Evolutionary conservation across 129 eudicot species (phyloP), one percentile per base, ranked within the genome.

Genomic region (Flaveria linearis): DNA sequence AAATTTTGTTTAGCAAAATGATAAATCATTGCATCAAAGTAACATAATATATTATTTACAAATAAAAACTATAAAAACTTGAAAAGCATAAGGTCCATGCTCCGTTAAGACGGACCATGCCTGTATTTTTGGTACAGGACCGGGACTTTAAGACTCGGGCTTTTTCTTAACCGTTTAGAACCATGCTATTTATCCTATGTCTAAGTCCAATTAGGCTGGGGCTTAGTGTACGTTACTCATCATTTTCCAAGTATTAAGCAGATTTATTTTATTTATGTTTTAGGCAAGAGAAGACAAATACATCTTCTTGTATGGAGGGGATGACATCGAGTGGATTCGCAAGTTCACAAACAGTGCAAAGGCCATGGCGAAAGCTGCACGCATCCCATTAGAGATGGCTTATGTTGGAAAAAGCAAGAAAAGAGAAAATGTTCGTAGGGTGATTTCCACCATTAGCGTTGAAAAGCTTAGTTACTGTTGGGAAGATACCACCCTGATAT

Each of bases 261-360:
- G 17, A 25, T 61, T 5, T 26, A 61, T 9, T 13, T 61, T n/a
- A n/a, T n/a, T n/a, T 8, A 61, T 61, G 42, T 61, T 18, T 58
- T 68, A 88, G 93, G 69, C 82, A 57, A 74, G 64, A 53, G 88
- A 84, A 0, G 84, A 77, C 4, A 86, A 78, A 74, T 84, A 78
- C 85, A 84, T 84, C 9, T 84, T 84, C 68, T 70, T 88, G 85
- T 88, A 86, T 5, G 93, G 90, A 71, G 93, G 93, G n/a, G 93
- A 88, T 6, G 88, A 86, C 84, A 78, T 88, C 3, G 85, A 86
- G 17, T 86, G 90, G 93, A 86, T 86, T 42, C 81, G 93, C 68
- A 81, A 82, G 49, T 88, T 88, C 85, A 84, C 90, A 43, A 76
- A 11, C 41, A 71, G 26, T 10, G 93, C 88, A 9, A 70, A 62